Conservation (phyloP, 2,329 filamentous ascomycete species). For the Colletotrichum spinosum region DNA sequence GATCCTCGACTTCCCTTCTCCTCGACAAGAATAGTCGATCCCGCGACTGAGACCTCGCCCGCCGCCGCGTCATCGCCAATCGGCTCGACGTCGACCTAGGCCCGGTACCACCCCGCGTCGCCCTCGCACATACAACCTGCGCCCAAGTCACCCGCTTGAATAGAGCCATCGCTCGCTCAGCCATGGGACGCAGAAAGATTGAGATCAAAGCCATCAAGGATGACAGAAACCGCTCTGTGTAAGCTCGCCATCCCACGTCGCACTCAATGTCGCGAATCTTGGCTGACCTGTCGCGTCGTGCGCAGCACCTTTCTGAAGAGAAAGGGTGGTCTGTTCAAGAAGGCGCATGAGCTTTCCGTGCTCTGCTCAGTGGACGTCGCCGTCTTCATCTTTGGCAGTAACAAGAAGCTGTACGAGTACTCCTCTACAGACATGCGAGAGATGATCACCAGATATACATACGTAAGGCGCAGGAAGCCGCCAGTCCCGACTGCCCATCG, state of each 20-base stretch:
- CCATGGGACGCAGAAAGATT: slow-evolving; percentile 98
- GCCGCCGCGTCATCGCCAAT: slow-evolving; percentile 25
- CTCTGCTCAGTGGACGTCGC: slow-evolving; percentile 98
- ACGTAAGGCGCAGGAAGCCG: slow-evolving; percentile 69
- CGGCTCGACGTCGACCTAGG: slow-evolving; percentile 19
- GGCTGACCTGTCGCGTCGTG: slow-evolving; percentile 32
- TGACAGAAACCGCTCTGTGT: slow-evolving; percentile 98
- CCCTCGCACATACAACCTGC: not conserved
- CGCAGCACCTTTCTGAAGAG: slow-evolving; percentile 95
- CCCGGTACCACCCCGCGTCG: slow-evolving; percentile 6
- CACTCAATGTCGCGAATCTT: not conserved
- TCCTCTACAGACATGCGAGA: slow-evolving; percentile 95
- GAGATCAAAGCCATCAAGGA: slow-evolving; percentile 99
- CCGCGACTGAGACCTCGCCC: slow-evolving; percentile 29
- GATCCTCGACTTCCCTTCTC: not conserved
- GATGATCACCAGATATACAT: slow-evolving; percentile 88
- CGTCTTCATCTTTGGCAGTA: slow-evolving; percentile 98
- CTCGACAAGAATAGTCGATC: slow-evolving; percentile 21
- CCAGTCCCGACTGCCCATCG: slow-evolving; percentile 19
- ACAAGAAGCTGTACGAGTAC: slow-evolving; percentile 99
- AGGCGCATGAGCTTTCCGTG: slow-evolving; percentile 97
- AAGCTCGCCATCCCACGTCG: slow-evolving; percentile 57
- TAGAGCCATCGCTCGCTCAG: slow-evolving; percentile 40
- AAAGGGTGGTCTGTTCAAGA: slow-evolving; percentile 99
- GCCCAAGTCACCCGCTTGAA: slow-evolving; percentile 6